A percentile compares a stretch with the other conserved stretches of the same genome.
Evolutionary conservation across 371 early-diverging fungal species (phyloP).

Genomic region (Lichtheimia ornata): DNA sequence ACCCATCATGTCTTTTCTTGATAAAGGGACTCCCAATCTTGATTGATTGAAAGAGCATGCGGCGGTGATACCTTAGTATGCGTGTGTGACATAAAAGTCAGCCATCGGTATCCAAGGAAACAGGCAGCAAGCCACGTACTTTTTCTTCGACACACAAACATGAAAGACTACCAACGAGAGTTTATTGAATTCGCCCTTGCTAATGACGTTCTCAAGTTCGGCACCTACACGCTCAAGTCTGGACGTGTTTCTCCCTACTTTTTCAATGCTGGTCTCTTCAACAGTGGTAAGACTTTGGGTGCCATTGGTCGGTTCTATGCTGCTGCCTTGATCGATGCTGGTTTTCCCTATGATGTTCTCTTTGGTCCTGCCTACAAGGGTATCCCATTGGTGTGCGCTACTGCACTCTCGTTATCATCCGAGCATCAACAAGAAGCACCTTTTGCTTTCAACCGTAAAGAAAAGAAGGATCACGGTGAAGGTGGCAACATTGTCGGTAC

Average conservation of each 20-base stretch:
- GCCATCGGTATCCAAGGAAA: too few species aligned
- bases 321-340: slow-evolving; percentile 74
- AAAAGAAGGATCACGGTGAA: slow-evolving; percentile 98
- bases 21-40: too few species aligned
- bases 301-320: slow-evolving; percentile 90
- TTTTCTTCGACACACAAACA: slow-evolving; percentile 9
- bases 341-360: slow-evolving; percentile 79
- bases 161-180: slow-evolving; percentile 90
- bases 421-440: slow-evolving; percentile 69
- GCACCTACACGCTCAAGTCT: slow-evolving; percentile 90
- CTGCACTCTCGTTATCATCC: slow-evolving; percentile 72
- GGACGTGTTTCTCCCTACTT: slow-evolving; percentile 95
- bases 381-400: slow-evolving; percentile 88
- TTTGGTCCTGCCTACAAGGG: slow-evolving; percentile 99
- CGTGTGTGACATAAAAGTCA: too few species aligned
- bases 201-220: slow-evolving; percentile 86
- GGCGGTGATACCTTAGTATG: too few species aligned
- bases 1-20: too few species aligned
- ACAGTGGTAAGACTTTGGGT: slow-evolving; percentile 82
- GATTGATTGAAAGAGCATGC: too few species aligned
- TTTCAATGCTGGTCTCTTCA: slow-evolving; percentile 96
- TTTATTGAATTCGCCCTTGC: slow-evolving; percentile 92
- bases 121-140: too few species aligned
- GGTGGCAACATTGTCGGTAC: slow-evolving; percentile 95
- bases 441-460: slow-evolving; percentile 95